A percentile compares a stretch with the other conserved stretches of the same genome.
Evolutionary conservation across 768 basidiomycete genomes (phyloP).

Genomic region (Porpolomopsis calyptriformis): DNA sequence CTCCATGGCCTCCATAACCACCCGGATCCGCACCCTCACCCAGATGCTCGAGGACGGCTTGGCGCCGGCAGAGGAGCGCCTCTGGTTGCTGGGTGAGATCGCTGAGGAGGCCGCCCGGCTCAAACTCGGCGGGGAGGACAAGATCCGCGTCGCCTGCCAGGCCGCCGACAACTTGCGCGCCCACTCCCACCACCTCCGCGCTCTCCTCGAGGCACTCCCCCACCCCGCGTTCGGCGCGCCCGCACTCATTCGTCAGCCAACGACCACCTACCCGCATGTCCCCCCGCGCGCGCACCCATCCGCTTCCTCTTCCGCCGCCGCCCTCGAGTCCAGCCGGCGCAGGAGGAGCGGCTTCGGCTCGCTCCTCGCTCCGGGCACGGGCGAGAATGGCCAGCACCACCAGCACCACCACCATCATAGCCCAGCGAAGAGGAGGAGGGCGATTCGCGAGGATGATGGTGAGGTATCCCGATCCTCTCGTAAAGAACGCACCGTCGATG

Average conservation of each 20-base stretch:
- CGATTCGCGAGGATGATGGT: slow-evolving; percentile 42
- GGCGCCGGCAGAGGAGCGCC: slow-evolving; percentile 57
- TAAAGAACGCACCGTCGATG: slow-evolving; percentile 45
- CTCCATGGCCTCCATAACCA: slow-evolving; percentile 71
- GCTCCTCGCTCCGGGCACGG: slow-evolving; percentile 41
- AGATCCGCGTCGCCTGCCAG: slow-evolving; percentile 87
- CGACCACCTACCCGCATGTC: slow-evolving; percentile 70
- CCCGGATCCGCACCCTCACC: slow-evolving; percentile 68
- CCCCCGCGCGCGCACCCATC: slow-evolving; percentile 59
- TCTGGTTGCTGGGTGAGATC: slow-evolving; percentile 83
- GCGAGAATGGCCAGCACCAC: too few species aligned
- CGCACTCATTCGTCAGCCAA: slow-evolving; percentile 50
- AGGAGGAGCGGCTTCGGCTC: slow-evolving; percentile 47
- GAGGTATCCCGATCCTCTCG: slow-evolving; percentile 51
- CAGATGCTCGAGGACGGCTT: slow-evolving; percentile 60
- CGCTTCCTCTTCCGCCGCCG: slow-evolving; percentile 43
- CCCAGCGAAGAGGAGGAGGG: slow-evolving; percentile 55
- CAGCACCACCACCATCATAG: too few species aligned
- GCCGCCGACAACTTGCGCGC: slow-evolving; percentile 80
- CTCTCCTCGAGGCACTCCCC: slow-evolving; percentile 52
- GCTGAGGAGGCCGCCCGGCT: slow-evolving; percentile 87
- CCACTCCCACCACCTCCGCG: slow-evolving; percentile 50
- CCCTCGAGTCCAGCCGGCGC: slow-evolving; percentile 55
- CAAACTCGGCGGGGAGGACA: slow-evolving; percentile 94
- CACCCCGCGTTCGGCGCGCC: slow-evolving; percentile 44